Conservation (phyloP, 257 asterid genomes). For the Dorcoceras hygrometricum region DNA sequence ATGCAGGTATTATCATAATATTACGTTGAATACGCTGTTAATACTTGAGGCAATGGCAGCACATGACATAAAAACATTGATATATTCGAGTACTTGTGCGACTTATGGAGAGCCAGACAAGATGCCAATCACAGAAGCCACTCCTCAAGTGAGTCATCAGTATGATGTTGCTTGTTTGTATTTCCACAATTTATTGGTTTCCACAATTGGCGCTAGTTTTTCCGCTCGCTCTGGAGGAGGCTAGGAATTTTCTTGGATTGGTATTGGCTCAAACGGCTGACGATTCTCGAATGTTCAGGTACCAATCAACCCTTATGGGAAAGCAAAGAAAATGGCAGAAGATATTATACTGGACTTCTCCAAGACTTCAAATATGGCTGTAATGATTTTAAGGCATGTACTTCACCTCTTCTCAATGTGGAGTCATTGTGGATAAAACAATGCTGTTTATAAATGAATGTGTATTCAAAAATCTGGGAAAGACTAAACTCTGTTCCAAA, state of each 20-base stretch:
- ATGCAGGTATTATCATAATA: conserved; percentile 73
- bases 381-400: conserved; percentile 44
- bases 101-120: conserved; percentile 86
- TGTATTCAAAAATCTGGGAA: no score
- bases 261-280: no score
- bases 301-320: conserved; percentile 93
- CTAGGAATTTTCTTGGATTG: background rate
- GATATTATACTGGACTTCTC: conserved; percentile 89
- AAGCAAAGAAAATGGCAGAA: conserved; percentile 98
- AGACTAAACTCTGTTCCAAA: no score
- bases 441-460: no score
- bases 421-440: no score
- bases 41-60: conserved; percentile 70
- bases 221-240: no score
- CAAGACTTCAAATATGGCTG: conserved; percentile 85
- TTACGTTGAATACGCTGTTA: conserved; percentile 65
- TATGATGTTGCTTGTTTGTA: background rate
- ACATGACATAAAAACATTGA: conserved; percentile 64
- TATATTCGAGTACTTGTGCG: conserved; percentile 84
- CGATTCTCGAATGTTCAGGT: conserved; percentile 32
- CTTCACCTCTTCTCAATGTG: no score
- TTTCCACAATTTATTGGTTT: no score
- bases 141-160: conserved; percentile 64
- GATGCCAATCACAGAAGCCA: conserved; percentile 79
- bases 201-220: no score